Conservation (phyloP, 495 filamentous ascomycete genomes). For the Aspergillus ostianus region DNA sequence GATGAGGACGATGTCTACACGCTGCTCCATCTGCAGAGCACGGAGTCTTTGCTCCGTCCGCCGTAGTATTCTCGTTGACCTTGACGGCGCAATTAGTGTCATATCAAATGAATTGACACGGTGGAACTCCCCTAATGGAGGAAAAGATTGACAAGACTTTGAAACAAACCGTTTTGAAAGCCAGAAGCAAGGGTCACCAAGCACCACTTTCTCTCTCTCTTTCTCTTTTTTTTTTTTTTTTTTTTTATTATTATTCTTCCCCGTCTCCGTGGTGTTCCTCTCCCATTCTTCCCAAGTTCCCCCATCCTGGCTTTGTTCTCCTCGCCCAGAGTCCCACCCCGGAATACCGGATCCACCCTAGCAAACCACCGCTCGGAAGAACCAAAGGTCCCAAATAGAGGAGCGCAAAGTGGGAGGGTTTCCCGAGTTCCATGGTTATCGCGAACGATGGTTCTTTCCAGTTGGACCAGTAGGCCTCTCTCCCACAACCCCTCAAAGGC, state of each 20-base stretch:
- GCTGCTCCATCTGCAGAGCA: background rate
- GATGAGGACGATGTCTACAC: background rate
- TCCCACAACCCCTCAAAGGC: background rate
- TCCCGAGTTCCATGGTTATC: slow-evolving; percentile 7
- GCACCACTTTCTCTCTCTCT: background rate
- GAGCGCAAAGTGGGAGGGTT: background rate
- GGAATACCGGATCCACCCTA: background rate
- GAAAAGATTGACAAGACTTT: background rate
- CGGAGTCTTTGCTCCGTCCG: background rate
- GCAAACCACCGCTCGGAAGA: background rate
- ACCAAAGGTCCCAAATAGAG: background rate
- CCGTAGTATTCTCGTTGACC: background rate
- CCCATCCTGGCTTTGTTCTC: background rate
- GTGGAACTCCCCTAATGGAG: background rate
- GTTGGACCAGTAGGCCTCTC: background rate
- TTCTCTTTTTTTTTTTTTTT: background rate
- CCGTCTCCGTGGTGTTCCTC: background rate
- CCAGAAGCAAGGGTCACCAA: background rate
- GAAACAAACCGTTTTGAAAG: background rate
- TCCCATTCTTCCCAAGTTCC: background rate
- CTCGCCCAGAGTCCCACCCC: background rate
- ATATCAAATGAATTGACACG: slow-evolving; percentile 1
- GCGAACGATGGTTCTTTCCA: slow-evolving; percentile 8
- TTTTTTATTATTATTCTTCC: too few species aligned
- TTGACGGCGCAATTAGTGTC: background rate